phyloP scores from a whole-genome alignment of 192 early-diverging fungal genomes.

The Coemansia sp. region DNA sequence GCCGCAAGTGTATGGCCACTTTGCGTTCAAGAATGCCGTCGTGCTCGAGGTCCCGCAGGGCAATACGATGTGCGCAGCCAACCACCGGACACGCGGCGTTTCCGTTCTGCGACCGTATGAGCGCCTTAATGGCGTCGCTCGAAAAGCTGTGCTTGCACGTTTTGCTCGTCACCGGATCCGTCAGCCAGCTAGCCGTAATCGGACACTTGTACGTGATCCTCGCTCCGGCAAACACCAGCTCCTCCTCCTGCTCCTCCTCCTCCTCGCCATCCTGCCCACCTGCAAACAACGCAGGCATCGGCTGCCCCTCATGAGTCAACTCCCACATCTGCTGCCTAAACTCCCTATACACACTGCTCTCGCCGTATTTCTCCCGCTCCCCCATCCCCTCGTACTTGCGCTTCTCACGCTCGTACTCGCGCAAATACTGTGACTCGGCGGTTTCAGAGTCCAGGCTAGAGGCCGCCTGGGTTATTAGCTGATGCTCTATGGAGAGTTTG shows the following conservation, averaged over 20 bases:
- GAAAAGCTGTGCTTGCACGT: conserved; percentile 57
- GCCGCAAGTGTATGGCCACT: conserved; percentile 42
- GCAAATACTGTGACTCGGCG: conserved; percentile 11
- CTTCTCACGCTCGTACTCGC: conserved; percentile 3
- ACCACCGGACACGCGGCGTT: conserved; percentile 22
- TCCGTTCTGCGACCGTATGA: conserved; percentile 21
- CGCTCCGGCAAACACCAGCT: conserved; percentile 34
- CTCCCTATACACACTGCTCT: conserved; percentile 19
- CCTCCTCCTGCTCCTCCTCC: conserved; percentile 21
- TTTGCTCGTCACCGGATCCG: conserved; percentile 56
- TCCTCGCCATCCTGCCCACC: conserved; percentile 2
- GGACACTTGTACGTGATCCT: conserved; percentile 51
- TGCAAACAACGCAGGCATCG: conserved; percentile 33
- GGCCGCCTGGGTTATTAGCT: conserved; percentile 11
- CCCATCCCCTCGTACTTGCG: conserved; percentile 7
- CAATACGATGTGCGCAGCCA: conserved; percentile 46
- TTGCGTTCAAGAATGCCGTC: conserved; percentile 55
- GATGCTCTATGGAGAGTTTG: conserved; percentile 17
- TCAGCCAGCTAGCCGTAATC: conserved; percentile 52
- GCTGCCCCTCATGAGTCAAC: conserved; percentile 30
- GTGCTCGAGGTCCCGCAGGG: conserved; percentile 24
- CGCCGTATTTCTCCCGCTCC: conserved; percentile 20
- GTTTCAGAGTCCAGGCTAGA: conserved; percentile 3
- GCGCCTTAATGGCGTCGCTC: conserved; percentile 37
- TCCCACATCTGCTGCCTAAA: conserved; percentile 46